A percentile compares a stretch with the other conserved stretches of the same genome.
phyloP scores from a whole-genome alignment of 202 grass and related monocot species.

The Zizania palustris region DNA sequence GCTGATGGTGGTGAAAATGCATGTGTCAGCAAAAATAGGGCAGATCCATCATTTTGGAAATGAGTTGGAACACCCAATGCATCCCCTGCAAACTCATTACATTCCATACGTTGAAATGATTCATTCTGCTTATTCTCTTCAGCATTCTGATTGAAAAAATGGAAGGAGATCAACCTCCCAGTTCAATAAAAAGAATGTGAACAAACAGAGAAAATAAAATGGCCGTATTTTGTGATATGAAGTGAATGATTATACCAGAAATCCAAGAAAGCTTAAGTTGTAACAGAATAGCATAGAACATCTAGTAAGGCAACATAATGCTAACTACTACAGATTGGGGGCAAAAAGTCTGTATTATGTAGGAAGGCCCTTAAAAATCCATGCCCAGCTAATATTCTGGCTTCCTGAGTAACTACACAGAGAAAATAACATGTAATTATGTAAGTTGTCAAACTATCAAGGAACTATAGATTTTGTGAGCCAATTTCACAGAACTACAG shows the following conservation, averaged over 20 bases:
- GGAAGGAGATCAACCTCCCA: conserved; percentile 53
- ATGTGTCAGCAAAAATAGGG: conserved; percentile 73
- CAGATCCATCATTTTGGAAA: conserved; percentile 89
- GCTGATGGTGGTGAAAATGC: conserved; percentile 73
- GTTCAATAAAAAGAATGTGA: conserved; percentile 33
- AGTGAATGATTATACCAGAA: not conserved
- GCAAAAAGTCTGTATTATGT: not conserved
- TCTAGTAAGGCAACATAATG: conserved; percentile 28
- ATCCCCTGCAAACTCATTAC: conserved; percentile 44
- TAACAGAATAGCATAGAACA: conserved; percentile 16
- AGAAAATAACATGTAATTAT: not conserved
- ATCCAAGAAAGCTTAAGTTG: conserved; percentile 26
- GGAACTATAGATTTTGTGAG: not conserved
- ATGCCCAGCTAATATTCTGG: not conserved
- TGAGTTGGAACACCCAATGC: conserved; percentile 80
- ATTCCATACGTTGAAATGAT: conserved; percentile 45
- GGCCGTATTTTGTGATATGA: conserved; percentile 3
- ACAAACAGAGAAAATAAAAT: conserved; percentile 29
- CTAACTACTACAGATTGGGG: not conserved
- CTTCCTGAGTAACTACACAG: not conserved
- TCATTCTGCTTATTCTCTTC: conserved; percentile 51
- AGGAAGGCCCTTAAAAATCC: not conserved
- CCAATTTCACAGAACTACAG: not conserved
- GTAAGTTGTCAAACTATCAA: not conserved
- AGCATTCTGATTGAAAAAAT: conserved; percentile 66